Base-by-base conservation (phyloP, 169 alveolate species). In the Eimeria mitis region DNA sequence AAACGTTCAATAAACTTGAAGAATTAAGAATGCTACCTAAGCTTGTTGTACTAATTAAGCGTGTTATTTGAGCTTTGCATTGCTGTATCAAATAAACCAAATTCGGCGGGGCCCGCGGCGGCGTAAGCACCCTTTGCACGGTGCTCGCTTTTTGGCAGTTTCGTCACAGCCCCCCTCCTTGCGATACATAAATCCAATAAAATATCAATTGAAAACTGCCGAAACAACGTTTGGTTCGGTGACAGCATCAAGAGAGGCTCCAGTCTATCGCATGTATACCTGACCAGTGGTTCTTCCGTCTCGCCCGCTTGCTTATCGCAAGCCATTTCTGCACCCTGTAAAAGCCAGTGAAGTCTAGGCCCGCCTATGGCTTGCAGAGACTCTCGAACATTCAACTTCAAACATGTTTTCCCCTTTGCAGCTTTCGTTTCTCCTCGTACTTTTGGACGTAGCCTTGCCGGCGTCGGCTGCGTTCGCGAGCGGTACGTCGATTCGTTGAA, bases 401-500 rank as follows among this genome's bases (percentile, higher is more conserved):
- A 84, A 84, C 9, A 87, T 87, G 92, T 8, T 63, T 87, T 63
- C 7, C 11, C 44, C 65, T 9, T 14, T 34, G 34, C 70, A 63
- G 68, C 81, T 87, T 34, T 19, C 65, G 73, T 19, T 87, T 71
- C n/a, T 87, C 49, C 42, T 87, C n/a, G 83, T 52, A 9, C 31
- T 87, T 63, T 9, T 37, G 52, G 56, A 65, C 21, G 73, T 19
- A 16, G 75, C 90, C 31, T n/a, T 16, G 75, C 61, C 25, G 63
- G 79, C 81, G 49, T 13, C 92, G 25, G 78, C 83, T 59, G 47
- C 44, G 54, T 68, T 21, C 61, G 23, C 61, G 9, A 31, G 65
- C 28, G 81, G 92, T 87, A 87, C 34, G 92, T 31, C 65, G 34
- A 4, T 63, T 63, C 40, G 68, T 63, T 73, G 34, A 37, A 73